phyloP scores from a whole-genome alignment of 2,329 filamentous ascomycete species.

The Septoria petroselini region DNA sequence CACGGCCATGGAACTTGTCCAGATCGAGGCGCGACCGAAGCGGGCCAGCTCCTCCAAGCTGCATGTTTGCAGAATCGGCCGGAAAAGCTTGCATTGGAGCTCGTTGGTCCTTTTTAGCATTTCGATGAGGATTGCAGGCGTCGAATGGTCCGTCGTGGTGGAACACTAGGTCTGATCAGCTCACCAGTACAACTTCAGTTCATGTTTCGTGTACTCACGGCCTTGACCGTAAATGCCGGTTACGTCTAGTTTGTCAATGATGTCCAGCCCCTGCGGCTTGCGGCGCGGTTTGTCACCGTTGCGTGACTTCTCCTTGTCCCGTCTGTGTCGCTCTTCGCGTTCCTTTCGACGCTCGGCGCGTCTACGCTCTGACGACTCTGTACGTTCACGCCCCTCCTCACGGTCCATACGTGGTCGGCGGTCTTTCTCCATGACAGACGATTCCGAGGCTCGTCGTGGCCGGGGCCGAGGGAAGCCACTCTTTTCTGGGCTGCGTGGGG shows the following conservation, averaged over 20 bases:
- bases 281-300: constrained; percentile 40
- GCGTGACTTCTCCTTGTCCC: constrained; percentile 40
- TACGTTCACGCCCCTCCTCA: constrained; percentile 31
- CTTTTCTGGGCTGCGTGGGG: constrained; percentile 41
- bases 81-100: constrained; percentile 97
- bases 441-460: constrained; percentile 72
- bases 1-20: constrained; percentile 79
- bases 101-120: constrained; percentile 74
- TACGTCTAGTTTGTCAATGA: constrained; percentile 95
- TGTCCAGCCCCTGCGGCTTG: constrained; percentile 61
- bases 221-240: constrained; percentile 94
- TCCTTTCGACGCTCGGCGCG: constrained; percentile 45
- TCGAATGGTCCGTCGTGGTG: constrained; percentile 98
- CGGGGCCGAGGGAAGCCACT: constrained; percentile 41
- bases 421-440: constrained; percentile 65
- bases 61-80: constrained; percentile 87
- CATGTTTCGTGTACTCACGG: constrained; percentile 56
- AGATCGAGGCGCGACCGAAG: constrained; percentile 79
- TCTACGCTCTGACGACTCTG: constrained; percentile 53
- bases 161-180: constrained; percentile 62
- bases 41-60: constrained; percentile 81
- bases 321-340: constrained; percentile 54
- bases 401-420: constrained; percentile 56
- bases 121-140: constrained; percentile 90
- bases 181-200: background rate